Conservation (phyloP, 169 alveolate species). For the Plasmodium inui region DNA sequence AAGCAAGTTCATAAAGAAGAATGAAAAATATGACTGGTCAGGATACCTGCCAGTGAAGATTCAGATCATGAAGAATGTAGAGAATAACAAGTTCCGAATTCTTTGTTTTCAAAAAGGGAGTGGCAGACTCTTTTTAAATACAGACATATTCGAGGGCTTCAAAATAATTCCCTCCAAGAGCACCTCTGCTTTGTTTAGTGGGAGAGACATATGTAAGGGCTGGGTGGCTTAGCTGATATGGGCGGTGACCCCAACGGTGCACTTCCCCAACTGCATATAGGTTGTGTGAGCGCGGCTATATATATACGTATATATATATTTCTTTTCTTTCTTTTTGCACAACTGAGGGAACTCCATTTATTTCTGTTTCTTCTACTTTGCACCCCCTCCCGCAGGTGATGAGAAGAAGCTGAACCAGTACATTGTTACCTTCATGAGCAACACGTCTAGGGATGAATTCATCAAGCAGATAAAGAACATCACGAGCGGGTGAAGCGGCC, state of each 20-base stretch:
- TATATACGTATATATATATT: neutral
- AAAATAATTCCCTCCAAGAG: slow-evolving; percentile 53
- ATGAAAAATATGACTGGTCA: slow-evolving; percentile 68
- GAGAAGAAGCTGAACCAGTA: slow-evolving; percentile 61
- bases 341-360: neutral
- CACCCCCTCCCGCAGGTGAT: slow-evolving; percentile 8
- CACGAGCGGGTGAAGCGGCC: neutral
- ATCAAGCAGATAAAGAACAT: slow-evolving; percentile 29
- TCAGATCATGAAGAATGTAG: slow-evolving; percentile 60
- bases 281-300: neutral
- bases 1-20: slow-evolving; percentile 52
- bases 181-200: slow-evolving; percentile 60
- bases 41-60: slow-evolving; percentile 73
- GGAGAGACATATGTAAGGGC: slow-evolving; percentile 53
- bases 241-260: neutral
- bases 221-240: too few relatives aligned
- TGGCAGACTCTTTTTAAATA: slow-evolving; percentile 82
- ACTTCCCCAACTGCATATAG: too few relatives aligned
- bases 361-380: neutral
- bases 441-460: slow-evolving; percentile 57
- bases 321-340: neutral
- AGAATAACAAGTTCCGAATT: slow-evolving; percentile 31
- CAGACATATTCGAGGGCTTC: slow-evolving; percentile 76
- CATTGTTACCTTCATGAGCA: slow-evolving; percentile 57
- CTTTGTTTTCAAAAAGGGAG: slow-evolving; percentile 84